phyloP scores from a whole-genome alignment of 2,329 filamentous ascomycete genomes.

The Paracorniculantispora psalliotae region DNA sequence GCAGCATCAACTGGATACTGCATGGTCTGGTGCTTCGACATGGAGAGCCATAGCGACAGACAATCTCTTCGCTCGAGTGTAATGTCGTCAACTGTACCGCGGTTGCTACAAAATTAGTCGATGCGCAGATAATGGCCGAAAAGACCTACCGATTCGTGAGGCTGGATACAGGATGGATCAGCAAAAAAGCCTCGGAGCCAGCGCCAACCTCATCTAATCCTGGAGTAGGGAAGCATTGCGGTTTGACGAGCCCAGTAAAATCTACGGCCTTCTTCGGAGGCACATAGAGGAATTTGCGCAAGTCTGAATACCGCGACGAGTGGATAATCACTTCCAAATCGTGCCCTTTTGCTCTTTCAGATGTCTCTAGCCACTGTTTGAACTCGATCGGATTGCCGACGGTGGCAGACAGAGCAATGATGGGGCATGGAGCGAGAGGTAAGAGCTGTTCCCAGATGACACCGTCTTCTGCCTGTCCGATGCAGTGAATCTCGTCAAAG shows the following conservation, averaged over 20 bases:
- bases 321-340: conserved; percentile 66
- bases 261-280: conserved; percentile 35
- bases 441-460: conserved; percentile 75
- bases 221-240: conserved; percentile 48
- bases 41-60: conserved; percentile 57
- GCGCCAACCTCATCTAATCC: conserved; percentile 46
- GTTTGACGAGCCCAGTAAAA: conserved; percentile 20
- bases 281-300: conserved; percentile 68
- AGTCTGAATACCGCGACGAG: conserved; percentile 65
- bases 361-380: conserved; percentile 59
- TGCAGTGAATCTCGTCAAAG: conserved; percentile 78
- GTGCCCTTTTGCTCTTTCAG: conserved; percentile 58
- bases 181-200: conserved; percentile 43
- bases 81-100: conserved; percentile 63
- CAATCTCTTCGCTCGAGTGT: conserved; percentile 68
- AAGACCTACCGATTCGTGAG: conserved; percentile 49
- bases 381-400: conserved; percentile 72
- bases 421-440: conserved; percentile 67
- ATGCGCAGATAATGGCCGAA: no score
- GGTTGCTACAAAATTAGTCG: conserved; percentile 30
- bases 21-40: conserved; percentile 52
- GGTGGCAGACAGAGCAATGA: conserved; percentile 75
- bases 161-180: conserved; percentile 62
- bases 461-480: conserved; percentile 71
- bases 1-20: conserved; percentile 44